Percentiles rank a stretch among this genome's conserved stretches.
phyloP scores from a whole-genome alignment of 257 asterid genomes.

The Phtheirospermum japonicum region DNA sequence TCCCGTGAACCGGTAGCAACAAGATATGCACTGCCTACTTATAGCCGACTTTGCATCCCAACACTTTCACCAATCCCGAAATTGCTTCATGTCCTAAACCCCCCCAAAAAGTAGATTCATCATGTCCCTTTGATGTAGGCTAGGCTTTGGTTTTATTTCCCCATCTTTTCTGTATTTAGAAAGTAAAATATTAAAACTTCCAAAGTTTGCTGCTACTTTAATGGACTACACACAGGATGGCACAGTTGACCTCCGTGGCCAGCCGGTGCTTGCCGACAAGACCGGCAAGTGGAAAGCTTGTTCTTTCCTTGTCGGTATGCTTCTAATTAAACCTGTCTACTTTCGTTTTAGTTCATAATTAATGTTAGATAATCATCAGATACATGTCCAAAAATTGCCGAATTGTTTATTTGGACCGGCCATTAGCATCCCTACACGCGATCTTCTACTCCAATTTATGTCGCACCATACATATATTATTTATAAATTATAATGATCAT shows the following conservation, averaged over 20 bases:
- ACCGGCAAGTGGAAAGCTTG: conserved; percentile 97
- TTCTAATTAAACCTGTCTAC: background rate
- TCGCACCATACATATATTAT: too few relatives aligned
- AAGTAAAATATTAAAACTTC: background rate
- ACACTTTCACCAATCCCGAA: background rate
- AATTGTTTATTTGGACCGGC: too few relatives aligned
- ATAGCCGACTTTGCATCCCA: background rate
- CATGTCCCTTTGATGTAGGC: too few relatives aligned
- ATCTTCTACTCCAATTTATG: too few relatives aligned
- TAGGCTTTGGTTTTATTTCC: background rate
- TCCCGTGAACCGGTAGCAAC: background rate
- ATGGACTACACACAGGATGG: conserved; percentile 86
- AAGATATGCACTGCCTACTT: background rate
- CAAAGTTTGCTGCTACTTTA: background rate
- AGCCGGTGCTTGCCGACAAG: conserved; percentile 53
- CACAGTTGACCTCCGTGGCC: conserved; percentile 75
- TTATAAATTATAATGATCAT: too few relatives aligned
- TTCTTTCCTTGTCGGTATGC: conserved; percentile 66
- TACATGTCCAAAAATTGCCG: too few relatives aligned
- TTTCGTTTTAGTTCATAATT: background rate
- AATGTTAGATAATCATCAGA: too few relatives aligned
- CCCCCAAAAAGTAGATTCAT: too few relatives aligned
- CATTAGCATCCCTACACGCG: too few relatives aligned
- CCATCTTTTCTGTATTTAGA: background rate
- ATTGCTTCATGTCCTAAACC: background rate